Base-by-base conservation (phyloP, 768 basidiomycete species). In the Chalciporus piperatus region DNA sequence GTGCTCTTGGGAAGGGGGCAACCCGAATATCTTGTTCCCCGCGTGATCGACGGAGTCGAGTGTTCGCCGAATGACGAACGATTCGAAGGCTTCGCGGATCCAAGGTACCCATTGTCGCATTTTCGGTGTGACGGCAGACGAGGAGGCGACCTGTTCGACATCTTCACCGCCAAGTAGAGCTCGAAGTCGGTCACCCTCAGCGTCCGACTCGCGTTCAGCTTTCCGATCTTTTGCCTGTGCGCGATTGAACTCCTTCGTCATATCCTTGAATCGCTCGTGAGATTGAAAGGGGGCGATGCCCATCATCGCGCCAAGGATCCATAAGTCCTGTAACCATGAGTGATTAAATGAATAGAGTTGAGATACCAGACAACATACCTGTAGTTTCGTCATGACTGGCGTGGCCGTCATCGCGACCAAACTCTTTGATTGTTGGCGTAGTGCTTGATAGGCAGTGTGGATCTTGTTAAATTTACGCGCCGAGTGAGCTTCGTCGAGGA, bases 401-500 rank as follows among this genome's bases (percentile, higher is more conserved):
- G 35, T 56, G 2, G 44, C 47, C 0, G 44, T 56, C 40, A 54
- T 56, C 3, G 37, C n/a, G 2, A 56, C 8, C 2, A 54, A 37
- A 0, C 1, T 3, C 0, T 6, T 0, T 0, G 30, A 35, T 1
- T 4, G n/a, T 0, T 7, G 1, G 1, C 25, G 10, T 2, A 52
- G 38, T 1, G n/a, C 17, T 11, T 10, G 19, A 0, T 3, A 11
- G 1, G 51, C 44, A 0, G 48, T 49, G 8, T 49, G 48, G 10
- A 49, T 3, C 20, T 42, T 45, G n/a, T 56, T 56, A 9, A 45
- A 28, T 3, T 56, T 56, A 0, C 55, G 27, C 5, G 48, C 45
- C 0, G 6, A 1, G 6, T 56, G 55, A 2, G 55, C 55, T 11
- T 53, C 45, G 3, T 56, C 55, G 20, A 56, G 19, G 6, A 56